Percentiles rank a stretch among this genome's conserved stretches.
phyloP scores from a whole-genome alignment of 345 rosid species.

The Noccaea caerulescens region DNA sequence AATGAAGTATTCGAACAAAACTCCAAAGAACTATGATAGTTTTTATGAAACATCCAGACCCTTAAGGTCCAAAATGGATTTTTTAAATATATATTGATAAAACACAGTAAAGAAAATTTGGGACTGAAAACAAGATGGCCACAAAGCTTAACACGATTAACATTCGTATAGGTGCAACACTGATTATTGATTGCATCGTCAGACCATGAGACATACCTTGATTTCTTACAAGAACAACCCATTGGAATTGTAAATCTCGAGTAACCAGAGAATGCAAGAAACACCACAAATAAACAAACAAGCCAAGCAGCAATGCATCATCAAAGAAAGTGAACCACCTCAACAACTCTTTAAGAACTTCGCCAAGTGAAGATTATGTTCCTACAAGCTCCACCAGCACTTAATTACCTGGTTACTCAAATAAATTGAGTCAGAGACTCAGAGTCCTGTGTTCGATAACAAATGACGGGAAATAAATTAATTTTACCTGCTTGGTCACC shows the following conservation, averaged over 20 bases:
- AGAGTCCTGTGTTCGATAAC: no score
- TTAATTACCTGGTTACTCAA: neutral
- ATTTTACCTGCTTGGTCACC: no score
- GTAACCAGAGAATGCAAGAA: neutral
- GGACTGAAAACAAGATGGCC: neutral
- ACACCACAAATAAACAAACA: neutral
- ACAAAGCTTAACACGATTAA: no score
- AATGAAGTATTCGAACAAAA: neutral
- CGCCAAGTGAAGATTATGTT: neutral
- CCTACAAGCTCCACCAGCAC: constrained; percentile 6
- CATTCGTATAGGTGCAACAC: no score
- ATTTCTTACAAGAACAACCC: no score
- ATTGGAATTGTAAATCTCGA: neutral
- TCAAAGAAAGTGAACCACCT: constrained; percentile 1
- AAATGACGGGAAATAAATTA: no score
- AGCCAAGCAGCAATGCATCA: neutral
- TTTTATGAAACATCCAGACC: neutral
- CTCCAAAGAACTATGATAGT: neutral
- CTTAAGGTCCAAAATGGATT: neutral
- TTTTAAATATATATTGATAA: no score
- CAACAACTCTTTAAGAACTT: neutral
- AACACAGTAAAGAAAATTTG: no score
- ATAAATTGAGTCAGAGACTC: no score
- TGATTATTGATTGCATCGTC: no score
- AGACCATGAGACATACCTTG: no score